Base-by-base conservation (phyloP, 768 basidiomycete species). In the Russula lepida region DNA sequence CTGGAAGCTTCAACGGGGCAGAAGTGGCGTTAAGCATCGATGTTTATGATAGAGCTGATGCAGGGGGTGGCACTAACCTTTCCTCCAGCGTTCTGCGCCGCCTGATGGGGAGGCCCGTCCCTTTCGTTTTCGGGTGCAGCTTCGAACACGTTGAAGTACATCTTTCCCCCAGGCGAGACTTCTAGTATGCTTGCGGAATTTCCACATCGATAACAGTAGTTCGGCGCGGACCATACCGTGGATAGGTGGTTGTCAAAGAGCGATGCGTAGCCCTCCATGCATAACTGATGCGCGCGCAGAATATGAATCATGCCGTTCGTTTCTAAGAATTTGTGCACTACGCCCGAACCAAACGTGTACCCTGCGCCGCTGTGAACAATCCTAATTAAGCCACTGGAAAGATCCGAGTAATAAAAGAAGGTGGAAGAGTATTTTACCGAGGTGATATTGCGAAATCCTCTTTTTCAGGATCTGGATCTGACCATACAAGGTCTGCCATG, bases 401-500 rank as follows among this genome's bases (percentile, higher is more conserved):
- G 49, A 39, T 56, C 57, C 56, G 64, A 54, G 37, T 54, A 61
- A 67, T n/a, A n/a, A 55, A 65, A 13, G 49, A 44, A 54, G 27
- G 43, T 59, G 21, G 44, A 13, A 23, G 51, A 32, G 25, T 0
- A 23, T 35, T 82, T 58, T 65, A 95, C 94, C 95, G 84, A 59
- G 95, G 95, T 62, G 94, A 97, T 74, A 99, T 98, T 30, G 97
- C 95, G 71, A 98, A 99, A 70, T 98, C 97, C 73, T 98, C 97
- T 73, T 98, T 99, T 74, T 99, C 97, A 39, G 92, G 85, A 75
- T 99, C 97, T 37, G 97, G 97, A 81, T 99, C 97, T 48, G 95
- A 98, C 97, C 97, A 99, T 2, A 99, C 97, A 30, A 99, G 82
- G 80, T 99, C 97, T 13, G 95, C 95, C 94, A 99, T 98, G 28